Conservation (phyloP, 2,329 filamentous ascomycete species). For the Paecilomyces variotii region DNA sequence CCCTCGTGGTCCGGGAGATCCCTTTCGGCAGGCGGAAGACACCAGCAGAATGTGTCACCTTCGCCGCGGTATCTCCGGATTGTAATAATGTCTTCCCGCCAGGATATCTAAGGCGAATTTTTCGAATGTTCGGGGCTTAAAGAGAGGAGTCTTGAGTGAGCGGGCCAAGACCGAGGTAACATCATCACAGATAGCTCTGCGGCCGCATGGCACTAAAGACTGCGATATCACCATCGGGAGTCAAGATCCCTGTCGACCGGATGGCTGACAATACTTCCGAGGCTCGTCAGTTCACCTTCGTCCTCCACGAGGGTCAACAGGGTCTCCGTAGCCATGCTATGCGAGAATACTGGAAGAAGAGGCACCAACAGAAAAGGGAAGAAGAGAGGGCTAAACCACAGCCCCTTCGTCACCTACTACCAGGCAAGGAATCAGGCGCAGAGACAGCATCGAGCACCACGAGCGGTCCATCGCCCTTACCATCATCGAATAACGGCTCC, state of each 20-base stretch:
- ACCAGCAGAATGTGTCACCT: too few species aligned
- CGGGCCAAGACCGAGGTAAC: not conserved
- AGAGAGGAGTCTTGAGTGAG: not conserved
- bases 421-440: not conserved
- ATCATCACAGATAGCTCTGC: not conserved
- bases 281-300: constrained; percentile 12
- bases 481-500: not conserved
- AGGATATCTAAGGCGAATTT: not conserved
- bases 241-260: not conserved
- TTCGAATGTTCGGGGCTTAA: not conserved
- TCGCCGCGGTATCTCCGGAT: too few species aligned
- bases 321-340: constrained; percentile 29
- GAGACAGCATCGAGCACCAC: not conserved
- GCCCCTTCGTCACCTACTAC: not conserved
- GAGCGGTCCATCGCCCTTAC: not conserved
- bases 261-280: not conserved
- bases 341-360: constrained; percentile 28
- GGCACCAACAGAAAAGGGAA: constrained; percentile 11
- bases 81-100: not conserved
- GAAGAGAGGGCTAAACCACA: not conserved
- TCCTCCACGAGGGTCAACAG: constrained; percentile 11
- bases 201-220: not conserved
- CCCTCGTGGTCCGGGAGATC: too few species aligned
- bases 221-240: not conserved
- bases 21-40: too few species aligned